Evolutionary conservation across 306 rosid genomes (phyloP).

Genomic region (Gillenia trifoliata): DNA sequence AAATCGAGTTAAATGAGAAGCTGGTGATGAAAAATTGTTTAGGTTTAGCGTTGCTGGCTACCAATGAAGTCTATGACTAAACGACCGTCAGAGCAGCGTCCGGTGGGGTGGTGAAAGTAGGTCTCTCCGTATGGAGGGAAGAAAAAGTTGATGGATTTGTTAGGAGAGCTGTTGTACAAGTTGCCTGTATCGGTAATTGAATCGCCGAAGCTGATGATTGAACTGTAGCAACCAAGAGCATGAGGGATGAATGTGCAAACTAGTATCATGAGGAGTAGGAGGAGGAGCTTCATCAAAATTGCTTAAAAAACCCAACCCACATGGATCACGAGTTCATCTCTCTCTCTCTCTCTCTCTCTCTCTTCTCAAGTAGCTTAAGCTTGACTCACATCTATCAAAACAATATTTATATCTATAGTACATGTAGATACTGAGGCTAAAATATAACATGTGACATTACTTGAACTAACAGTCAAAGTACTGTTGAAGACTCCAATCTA

Average conservation of each 20-base stretch:
- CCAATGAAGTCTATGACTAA: slow-evolving; percentile 24
- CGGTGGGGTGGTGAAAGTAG: slow-evolving; percentile 26
- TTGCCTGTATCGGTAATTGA: slow-evolving; percentile 58
- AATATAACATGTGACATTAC: no score
- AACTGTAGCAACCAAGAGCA: not conserved
- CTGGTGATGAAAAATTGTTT: not conserved
- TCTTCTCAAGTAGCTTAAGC: no score
- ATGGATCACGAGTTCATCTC: not conserved
- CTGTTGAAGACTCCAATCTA: no score
- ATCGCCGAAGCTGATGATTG: slow-evolving; percentile 67
- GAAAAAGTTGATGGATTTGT: not conserved
- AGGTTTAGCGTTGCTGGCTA: not conserved
- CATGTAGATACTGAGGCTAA: no score
- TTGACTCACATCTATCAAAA: no score
- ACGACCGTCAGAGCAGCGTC: slow-evolving; percentile 33
- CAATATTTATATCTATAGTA: no score
- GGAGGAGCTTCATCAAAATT: not conserved
- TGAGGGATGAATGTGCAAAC: not conserved
- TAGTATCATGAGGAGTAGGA: not conserved
- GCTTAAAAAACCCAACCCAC: not conserved
- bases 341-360: not conserved
- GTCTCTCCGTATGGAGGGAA: slow-evolving; percentile 29
- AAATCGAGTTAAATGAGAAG: not conserved
- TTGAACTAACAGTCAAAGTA: no score
- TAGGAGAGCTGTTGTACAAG: not conserved